phyloP scores from a whole-genome alignment of 75 land plant genomes.

The Pseudotsuga menziesii region DNA sequence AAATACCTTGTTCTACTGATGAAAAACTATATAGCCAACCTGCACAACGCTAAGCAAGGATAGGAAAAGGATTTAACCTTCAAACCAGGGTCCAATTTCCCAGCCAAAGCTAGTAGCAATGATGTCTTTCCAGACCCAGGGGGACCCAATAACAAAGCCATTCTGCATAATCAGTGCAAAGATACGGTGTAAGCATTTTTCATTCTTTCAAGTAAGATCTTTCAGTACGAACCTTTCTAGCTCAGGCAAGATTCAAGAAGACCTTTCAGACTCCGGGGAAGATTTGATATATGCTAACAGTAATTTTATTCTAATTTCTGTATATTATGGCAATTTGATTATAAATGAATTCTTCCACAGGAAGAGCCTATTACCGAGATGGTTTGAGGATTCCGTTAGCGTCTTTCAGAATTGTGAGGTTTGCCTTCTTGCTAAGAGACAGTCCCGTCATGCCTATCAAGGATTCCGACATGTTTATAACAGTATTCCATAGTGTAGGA shows the following conservation, averaged over 20 bases:
- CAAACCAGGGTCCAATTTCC: conserved; percentile 62
- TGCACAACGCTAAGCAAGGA: too few relatives aligned
- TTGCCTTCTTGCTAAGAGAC: conserved; percentile 31
- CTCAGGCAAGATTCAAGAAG: too few relatives aligned
- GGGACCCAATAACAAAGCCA: conserved; percentile 79
- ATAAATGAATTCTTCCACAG: neutral
- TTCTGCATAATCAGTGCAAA: conserved; percentile 27
- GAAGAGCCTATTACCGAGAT: neutral
- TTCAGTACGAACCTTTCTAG: too few relatives aligned
- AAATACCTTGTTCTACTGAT: neutral
- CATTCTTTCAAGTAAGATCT: too few relatives aligned
- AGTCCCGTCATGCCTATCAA: conserved; percentile 43
- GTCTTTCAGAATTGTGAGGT: conserved; percentile 48
- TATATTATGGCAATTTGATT: neutral
- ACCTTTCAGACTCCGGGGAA: too few relatives aligned
- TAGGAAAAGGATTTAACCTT: conserved; percentile 32
- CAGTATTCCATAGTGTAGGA: conserved; percentile 66
- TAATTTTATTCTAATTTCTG: neutral
- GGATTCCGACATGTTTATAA: conserved; percentile 49
- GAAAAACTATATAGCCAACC: neutral
- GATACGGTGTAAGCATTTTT: too few relatives aligned
- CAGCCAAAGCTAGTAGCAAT: conserved; percentile 70
- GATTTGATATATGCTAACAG: neutral
- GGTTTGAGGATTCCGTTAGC: conserved; percentile 39
- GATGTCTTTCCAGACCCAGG: conserved; percentile 87